Conservation (phyloP, 257 asterid genomes). For the Verbascum thapsus region DNA sequence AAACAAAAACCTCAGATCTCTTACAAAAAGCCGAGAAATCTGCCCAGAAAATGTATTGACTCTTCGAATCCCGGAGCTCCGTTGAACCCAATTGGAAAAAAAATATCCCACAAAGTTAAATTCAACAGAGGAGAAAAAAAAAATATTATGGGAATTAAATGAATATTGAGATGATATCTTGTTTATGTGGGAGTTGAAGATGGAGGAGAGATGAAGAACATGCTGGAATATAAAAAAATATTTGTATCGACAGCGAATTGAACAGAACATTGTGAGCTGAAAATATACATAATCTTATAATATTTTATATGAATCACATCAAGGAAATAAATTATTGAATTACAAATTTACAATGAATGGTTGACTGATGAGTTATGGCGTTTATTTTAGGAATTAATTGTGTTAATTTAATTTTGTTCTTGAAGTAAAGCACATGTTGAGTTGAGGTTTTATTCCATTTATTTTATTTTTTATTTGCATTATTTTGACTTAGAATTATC, state of each 20-base stretch:
- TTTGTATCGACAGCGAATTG: slow-evolving; percentile 20
- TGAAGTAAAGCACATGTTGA: too few species aligned
- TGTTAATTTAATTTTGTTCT: too few species aligned
- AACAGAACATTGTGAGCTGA: slow-evolving; percentile 19
- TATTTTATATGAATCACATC: neutral
- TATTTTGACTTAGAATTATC: too few species aligned
- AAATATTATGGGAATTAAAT: slow-evolving; percentile 10
- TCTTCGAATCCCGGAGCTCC: slow-evolving; percentile 15
- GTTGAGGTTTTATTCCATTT: too few species aligned
- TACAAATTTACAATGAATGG: too few species aligned
- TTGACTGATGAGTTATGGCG: too few species aligned
- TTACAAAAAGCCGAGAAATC: slow-evolving; percentile 13
- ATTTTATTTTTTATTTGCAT: too few species aligned
- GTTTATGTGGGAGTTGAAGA: slow-evolving; percentile 26
- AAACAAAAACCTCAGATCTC: slow-evolving; percentile 40
- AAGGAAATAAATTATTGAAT: neutral
- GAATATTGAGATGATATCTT: neutral
- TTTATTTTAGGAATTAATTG: too few species aligned
- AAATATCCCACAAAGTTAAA: neutral
- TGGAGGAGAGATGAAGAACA: slow-evolving; percentile 21
- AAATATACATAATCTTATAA: neutral
- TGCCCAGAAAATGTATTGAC: slow-evolving; percentile 13
- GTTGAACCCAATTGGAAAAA: slow-evolving; percentile 16
- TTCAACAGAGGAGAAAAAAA: neutral
- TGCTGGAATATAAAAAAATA: neutral